Evolutionary conservation across 2,329 filamentous ascomycete genomes (phyloP), one percentile per base, ranked within the genome.

Genomic region (Zelopaecilomyces penicillatus): DNA sequence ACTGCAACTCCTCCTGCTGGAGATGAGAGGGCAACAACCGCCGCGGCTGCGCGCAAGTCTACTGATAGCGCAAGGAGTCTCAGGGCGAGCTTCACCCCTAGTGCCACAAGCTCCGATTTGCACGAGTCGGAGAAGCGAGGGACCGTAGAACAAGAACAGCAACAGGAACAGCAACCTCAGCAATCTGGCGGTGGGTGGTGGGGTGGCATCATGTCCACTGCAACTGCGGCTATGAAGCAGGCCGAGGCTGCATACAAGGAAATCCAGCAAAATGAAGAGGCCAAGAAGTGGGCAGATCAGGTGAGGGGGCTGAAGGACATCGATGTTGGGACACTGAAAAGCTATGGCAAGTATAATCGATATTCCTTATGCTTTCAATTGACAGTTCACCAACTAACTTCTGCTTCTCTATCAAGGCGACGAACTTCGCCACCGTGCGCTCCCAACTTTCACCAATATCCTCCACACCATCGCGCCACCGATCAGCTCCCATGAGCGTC

Each of bases 221-320:
- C 89, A 32, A 80, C 83, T 4, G 83, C 85, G n/a, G 87, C 85
- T 28, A 82, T 94, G 67, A 95, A 94, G 71, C 87, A 91, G 64
- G 91, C 93, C 39, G 90, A 96, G 66, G 87, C 84, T 6, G 85
- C 90, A 1, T 90, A 95, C 52, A 95, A 91, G 63, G 88, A 97
- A 65, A 90, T 98, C 39, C 87, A 95, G 63, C 84, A 93, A 61
- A 96, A 95, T 57, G 89, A 97, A 61, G 93, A 98, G 64, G 93
- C 91, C 42, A 90, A 91, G 70, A 86, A 87, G 63, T 98, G 91
- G 89, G 87, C 90, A 1, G 87, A 95, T 43, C 91, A 97, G 63
- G 85, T 97, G 44, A 83, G 83, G 59, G 90, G 89, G 48, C 54
- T 67, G 19, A 57, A 56, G 28, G 50, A 50, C 41, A 56, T 67